phyloP scores from a whole-genome alignment of 2,329 filamentous ascomycete genomes.

The Atkinsonella hypoxylon region DNA sequence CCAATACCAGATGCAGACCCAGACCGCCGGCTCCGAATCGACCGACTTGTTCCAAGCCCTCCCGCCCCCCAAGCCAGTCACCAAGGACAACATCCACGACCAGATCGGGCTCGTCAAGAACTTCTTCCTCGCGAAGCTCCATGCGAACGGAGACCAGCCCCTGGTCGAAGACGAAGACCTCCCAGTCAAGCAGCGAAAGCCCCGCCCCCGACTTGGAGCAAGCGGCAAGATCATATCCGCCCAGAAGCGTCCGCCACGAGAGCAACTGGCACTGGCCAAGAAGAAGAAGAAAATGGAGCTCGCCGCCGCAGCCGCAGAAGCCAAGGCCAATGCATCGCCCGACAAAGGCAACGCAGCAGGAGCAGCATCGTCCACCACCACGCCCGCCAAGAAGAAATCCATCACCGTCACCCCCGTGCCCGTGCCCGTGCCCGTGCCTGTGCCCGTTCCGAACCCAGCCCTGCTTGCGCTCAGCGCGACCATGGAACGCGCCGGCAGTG shows the following conservation, averaged over 20 bases:
- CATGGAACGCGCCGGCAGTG: conserved; percentile 49
- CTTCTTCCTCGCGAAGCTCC: conserved; percentile 84
- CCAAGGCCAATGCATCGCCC: conserved; percentile 25
- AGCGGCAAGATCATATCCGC: conserved; percentile 81
- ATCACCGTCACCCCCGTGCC: conserved; percentile 23
- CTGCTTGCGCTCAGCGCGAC: conserved; percentile 27
- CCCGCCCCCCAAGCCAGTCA: conserved; percentile 63
- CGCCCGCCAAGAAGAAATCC: conserved; percentile 43
- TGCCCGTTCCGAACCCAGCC: conserved; percentile 24
- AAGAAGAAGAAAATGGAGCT: conserved; percentile 71
- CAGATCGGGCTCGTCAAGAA: conserved; percentile 83
- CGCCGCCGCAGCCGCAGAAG: conserved; percentile 38
- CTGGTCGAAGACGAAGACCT: conserved; percentile 91
- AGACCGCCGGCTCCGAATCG: conserved; percentile 45
- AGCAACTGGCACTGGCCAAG: conserved; percentile 73
- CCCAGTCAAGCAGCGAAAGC: conserved; percentile 79
- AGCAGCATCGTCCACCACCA: conserved; percentile 21
- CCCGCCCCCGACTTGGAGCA: conserved; percentile 48
- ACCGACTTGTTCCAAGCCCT: conserved; percentile 56
- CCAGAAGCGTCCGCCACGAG: conserved; percentile 69
- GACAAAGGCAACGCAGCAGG: conserved; percentile 19
- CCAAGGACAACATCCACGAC: conserved; percentile 59
- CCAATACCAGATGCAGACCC: conserved; percentile 66
- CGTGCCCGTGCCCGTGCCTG: too few relatives aligned
- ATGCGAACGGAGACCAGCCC: conserved; percentile 67